Base-by-base conservation (phyloP, 108 stramenopile species). In the Cylindrotheca closterium region DNA sequence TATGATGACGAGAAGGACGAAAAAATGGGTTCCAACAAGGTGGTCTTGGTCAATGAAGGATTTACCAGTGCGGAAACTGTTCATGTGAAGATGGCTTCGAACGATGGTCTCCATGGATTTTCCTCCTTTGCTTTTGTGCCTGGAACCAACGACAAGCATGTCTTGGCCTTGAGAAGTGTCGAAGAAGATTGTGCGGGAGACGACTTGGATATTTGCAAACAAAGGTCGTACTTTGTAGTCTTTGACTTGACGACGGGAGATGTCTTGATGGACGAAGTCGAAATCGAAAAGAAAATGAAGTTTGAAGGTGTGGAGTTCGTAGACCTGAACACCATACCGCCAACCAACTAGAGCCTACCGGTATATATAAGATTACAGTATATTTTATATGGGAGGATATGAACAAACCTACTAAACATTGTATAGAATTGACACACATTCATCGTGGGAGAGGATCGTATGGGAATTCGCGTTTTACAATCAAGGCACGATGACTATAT, bases 241-340 rank as follows among this genome's bases (percentile, higher is more conserved):
- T 94, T 98, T 65, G 87, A 94, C 71, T 74, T 92, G 0, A 52
- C 91, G 32, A 89, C 93, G 7, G 97, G 97, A 42, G 87, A 93
- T 59, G 91, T 95, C 12, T 74, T 98, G 49, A 79, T 94, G 79
- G 92, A 96, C 42, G 97, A 98, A 79, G 78, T 87, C 0, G 65
- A 85, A 51, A 75, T 83, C 64, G 74, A 88, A 50, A 73, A 83
- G n/a, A 68, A 82, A n/a, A 55, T 77, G 60, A 98, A 98, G 63
- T 98, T 90, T 74, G 97, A 98, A 74, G 97, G 96, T n/a, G 57
- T 98, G 53, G 96, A 98, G 66, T 95, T 98, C 61, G 84, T 96
- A 1, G 78, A 95, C 54, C 80, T 89, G 73, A 74, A 84, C 77
- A 88, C 83, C 7, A 48, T 48, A 15, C 79, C 79, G n/a, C 61